phyloP scores from a whole-genome alignment of 352 stramenopile species.

The Plasmopara viticola region DNA sequence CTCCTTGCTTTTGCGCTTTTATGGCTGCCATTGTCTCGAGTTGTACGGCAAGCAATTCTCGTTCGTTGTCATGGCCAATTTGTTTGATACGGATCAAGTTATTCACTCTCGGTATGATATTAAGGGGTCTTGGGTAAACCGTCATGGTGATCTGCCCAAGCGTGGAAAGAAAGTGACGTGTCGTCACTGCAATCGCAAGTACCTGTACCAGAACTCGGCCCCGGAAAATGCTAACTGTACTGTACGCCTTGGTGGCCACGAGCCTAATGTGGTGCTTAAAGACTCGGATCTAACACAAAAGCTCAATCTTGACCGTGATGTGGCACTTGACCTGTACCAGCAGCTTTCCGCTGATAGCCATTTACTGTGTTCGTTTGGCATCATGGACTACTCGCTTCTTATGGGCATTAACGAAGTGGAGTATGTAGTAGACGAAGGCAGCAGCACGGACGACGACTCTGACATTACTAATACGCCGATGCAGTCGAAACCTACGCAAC shows the following conservation, averaged over 20 bases:
- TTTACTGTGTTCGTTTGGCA: slow-evolving; percentile 82
- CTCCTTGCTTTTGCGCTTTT: slow-evolving; percentile 85
- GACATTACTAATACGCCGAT: slow-evolving; percentile 22
- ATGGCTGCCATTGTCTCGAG: slow-evolving; percentile 86
- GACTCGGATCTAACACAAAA: slow-evolving; percentile 87
- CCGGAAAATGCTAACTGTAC: slow-evolving; percentile 72
- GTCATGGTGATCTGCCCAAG: slow-evolving; percentile 73
- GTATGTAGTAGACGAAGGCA: slow-evolving; percentile 76
- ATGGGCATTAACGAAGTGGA: slow-evolving; percentile 88
- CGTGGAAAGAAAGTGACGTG: slow-evolving; percentile 84
- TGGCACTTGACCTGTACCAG: slow-evolving; percentile 64
- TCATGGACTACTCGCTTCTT: slow-evolving; percentile 91
- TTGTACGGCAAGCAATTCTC: slow-evolving; percentile 89
- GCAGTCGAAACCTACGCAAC: slow-evolving; percentile 7
- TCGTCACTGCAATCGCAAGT: slow-evolving; percentile 86
- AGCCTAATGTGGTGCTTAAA: slow-evolving; percentile 86
- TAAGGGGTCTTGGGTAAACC: slow-evolving; percentile 88
- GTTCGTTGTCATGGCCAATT: slow-evolving; percentile 91
- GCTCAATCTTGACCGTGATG: slow-evolving; percentile 72
- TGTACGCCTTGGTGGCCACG: slow-evolving; percentile 66
- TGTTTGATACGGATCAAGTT: slow-evolving; percentile 84
- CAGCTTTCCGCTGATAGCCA: slow-evolving; percentile 78
- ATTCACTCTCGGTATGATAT: slow-evolving; percentile 89
- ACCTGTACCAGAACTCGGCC: slow-evolving; percentile 58
- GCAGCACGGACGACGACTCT: slow-evolving; percentile 32